phyloP scores from a whole-genome alignment of 306 rosid species.

The Dryas drummondii region DNA sequence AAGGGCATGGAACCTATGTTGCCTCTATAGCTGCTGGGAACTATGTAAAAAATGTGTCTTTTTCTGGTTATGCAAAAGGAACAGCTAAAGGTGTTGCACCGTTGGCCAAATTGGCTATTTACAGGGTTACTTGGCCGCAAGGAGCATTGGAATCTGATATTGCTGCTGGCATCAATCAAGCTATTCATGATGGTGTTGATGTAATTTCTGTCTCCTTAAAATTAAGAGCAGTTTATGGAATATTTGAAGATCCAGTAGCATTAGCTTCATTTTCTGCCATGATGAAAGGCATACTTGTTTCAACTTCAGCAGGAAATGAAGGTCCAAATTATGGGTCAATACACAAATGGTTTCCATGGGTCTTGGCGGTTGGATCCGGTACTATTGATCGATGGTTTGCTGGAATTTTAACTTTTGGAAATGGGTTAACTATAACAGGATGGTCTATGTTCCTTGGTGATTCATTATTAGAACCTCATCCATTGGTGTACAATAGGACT shows the following conservation, averaged over 20 bases:
- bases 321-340: background rate
- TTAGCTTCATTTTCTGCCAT: slow-evolving; percentile 11
- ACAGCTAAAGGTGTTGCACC: background rate
- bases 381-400: too few relatives aligned
- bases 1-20: background rate
- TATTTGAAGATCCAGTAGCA: background rate
- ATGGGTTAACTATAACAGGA: too few relatives aligned
- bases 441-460: too few relatives aligned
- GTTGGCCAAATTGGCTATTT: background rate
- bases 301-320: background rate
- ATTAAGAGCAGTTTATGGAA: background rate
- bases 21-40: slow-evolving; percentile 1
- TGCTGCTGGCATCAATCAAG: background rate
- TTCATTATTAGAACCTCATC: too few relatives aligned
- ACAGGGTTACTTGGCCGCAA: background rate
- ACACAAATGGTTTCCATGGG: too few relatives aligned
- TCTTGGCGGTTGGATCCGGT: too few relatives aligned
- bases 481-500: too few relatives aligned
- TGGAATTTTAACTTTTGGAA: too few relatives aligned
- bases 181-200: slow-evolving; percentile 6
- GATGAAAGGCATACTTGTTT: background rate
- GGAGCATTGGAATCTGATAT: background rate
- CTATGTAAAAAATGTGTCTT: background rate
- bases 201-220: background rate
- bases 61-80: background rate